Base-by-base conservation (phyloP, 169 alveolate genomes). In the Eimeria maxima region DNA sequence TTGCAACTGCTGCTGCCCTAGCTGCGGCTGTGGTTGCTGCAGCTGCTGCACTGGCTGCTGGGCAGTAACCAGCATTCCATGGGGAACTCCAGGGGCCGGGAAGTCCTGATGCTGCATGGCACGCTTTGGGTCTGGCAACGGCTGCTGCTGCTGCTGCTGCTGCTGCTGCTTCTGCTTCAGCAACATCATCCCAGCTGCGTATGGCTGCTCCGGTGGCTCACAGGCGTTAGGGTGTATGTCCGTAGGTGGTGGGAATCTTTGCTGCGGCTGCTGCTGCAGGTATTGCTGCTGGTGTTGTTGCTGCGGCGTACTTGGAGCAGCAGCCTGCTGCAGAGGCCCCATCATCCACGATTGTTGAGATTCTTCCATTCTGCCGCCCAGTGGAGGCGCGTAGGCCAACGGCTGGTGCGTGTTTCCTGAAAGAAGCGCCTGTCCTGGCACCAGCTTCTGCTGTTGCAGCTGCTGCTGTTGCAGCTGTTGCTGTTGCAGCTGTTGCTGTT, bases 251-350 rank as follows among this genome's bases (percentile, higher is more conserved):
- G 47, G 81, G 81, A 11, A 38, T n/a, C 53, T n/a, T 10, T 71
- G 81, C 53, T 71, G 47, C 53, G 11, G 38, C 33, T 29, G 44
- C 53, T 71, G 47, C 81, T 71, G 42, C 81, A 5, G 81, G 33
- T 22, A 22, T 22, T 71, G 81, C 81, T 71, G 81, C 81, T 71
- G 81, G 47, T 71, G 81, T 22, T 71, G 81, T 0, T 71, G 87
- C 87, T 76, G 87, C 87, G 42, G 87, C 87, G 14, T 76, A 2
- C 44, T 33, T 53, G 60, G 20, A 53, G 60, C 60, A 53, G 60
- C 60, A 53, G 60, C 60, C 60, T 53, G 60, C 60, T 53, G 60
- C 60, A 53, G 60, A 7, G 60, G 60, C 60, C 60, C 60, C 60
- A 53, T 14, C 57, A 13, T 42, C 80, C 38, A 33, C 80, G 80